phyloP scores from a whole-genome alignment of 768 basidiomycete species.

The Suillus alpinus region DNA sequence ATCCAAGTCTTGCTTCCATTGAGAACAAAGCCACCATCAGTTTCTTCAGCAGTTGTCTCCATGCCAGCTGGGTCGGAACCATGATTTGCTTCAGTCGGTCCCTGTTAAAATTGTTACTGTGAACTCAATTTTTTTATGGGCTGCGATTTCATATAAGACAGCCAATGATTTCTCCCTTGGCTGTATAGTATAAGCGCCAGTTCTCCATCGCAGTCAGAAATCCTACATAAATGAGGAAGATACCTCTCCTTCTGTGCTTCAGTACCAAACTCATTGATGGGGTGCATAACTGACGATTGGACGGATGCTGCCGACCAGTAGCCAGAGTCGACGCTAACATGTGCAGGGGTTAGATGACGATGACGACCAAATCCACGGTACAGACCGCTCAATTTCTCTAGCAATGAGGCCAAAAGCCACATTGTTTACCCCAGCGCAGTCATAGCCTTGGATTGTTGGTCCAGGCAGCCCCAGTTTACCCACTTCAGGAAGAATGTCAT shows the following conservation, averaged over 20 bases:
- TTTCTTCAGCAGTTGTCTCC: slow-evolving; percentile 88
- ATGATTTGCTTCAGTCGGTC: slow-evolving; percentile 93
- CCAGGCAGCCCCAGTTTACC: slow-evolving; percentile 88
- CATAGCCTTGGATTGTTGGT: slow-evolving; percentile 90
- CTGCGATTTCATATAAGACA: slow-evolving; percentile 71
- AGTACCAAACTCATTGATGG: slow-evolving; percentile 83
- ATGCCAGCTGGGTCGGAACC: slow-evolving; percentile 98
- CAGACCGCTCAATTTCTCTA: slow-evolving; percentile 86
- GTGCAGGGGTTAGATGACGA: neutral
- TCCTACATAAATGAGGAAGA: slow-evolving; percentile 76
- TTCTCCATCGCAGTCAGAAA: neutral
- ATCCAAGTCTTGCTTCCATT: slow-evolving; percentile 99
- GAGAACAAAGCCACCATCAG: slow-evolving; percentile 79
- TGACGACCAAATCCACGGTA: neutral
- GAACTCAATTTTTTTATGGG: neutral
- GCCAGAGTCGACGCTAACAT: slow-evolving; percentile 83
- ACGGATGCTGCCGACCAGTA: slow-evolving; percentile 95
- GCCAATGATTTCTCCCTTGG: slow-evolving; percentile 82
- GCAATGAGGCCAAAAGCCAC: slow-evolving; percentile 95
- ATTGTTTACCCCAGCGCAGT: slow-evolving; percentile 87
- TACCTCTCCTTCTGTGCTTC: slow-evolving; percentile 90
- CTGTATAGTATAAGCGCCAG: slow-evolving; percentile 35
- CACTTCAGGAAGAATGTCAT: slow-evolving; percentile 82
- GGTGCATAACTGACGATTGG: slow-evolving; percentile 98
- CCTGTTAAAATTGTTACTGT: slow-evolving; percentile 43